phyloP scores from a whole-genome alignment of 1,284 basidiomycete genomes.

The Papiliotrema laurentii region DNA sequence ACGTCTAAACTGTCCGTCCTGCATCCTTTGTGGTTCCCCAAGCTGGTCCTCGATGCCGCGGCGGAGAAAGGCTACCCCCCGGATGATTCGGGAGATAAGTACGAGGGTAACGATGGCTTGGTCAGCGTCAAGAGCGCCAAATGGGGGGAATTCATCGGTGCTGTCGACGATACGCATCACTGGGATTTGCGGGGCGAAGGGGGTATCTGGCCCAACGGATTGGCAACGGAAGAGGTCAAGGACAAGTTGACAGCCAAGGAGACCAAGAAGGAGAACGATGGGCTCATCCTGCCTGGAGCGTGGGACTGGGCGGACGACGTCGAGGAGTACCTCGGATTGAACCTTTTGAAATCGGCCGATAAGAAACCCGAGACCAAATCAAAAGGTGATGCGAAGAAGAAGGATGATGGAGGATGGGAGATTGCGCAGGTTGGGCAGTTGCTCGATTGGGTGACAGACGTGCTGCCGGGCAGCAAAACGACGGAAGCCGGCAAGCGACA shows the following conservation, averaged over 20 bases:
- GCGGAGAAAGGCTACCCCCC: constrained; percentile 52
- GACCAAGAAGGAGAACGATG: neutral
- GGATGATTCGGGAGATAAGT: constrained; percentile 45
- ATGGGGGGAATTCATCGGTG: constrained; percentile 91
- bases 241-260: constrained; percentile 13
- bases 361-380: neutral
- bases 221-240: constrained; percentile 25
- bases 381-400: neutral
- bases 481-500: constrained; percentile 36
- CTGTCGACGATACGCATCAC: constrained; percentile 87
- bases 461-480: constrained; percentile 32
- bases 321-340: constrained; percentile 20
- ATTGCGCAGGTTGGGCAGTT: constrained; percentile 45
- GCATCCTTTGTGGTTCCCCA: constrained; percentile 96
- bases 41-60: constrained; percentile 76
- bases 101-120: constrained; percentile 92
- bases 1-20: constrained; percentile 65
- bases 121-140: constrained; percentile 83
- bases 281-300: constrained; percentile 12
- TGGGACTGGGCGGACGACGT: constrained; percentile 21
- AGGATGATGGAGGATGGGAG: constrained; percentile 26
- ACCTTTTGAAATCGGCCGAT: neutral
- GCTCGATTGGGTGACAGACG: constrained; percentile 47
- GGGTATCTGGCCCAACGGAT: constrained; percentile 46
- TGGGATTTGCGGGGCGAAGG: constrained; percentile 87